phyloP scores from a whole-genome alignment of 331 rosid species.

The Quercus phellos region DNA sequence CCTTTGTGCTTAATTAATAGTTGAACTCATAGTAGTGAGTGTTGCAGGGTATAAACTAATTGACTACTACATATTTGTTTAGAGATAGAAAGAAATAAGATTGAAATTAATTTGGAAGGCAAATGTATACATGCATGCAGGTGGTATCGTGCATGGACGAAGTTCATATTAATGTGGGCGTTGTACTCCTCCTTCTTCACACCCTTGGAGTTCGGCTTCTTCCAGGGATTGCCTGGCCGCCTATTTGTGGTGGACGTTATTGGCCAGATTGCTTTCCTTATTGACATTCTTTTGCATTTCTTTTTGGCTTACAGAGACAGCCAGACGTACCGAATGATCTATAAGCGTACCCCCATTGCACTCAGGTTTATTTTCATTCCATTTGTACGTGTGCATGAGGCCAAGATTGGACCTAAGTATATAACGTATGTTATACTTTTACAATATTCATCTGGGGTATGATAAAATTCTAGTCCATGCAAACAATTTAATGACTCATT shows the following conservation, averaged over 20 bases:
- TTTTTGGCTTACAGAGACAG: slow-evolving; percentile 72
- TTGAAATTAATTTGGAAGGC: neutral
- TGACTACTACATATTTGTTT: neutral
- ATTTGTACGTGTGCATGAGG: neutral
- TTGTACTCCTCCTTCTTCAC: slow-evolving; percentile 96
- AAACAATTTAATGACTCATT: neutral
- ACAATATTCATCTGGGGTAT: neutral
- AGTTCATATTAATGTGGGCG: slow-evolving; percentile 91
- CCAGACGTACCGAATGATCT: slow-evolving; percentile 74
- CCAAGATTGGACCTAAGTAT: neutral
- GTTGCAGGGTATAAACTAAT: neutral
- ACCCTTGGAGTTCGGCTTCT: slow-evolving; percentile 92
- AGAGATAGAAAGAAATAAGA: neutral
- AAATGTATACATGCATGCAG: slow-evolving; percentile 31
- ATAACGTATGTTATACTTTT: neutral
- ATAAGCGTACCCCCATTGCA: slow-evolving; percentile 67
- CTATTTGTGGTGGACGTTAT: slow-evolving; percentile 70
- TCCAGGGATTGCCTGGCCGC: slow-evolving; percentile 65
- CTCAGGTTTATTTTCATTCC: slow-evolving; percentile 42
- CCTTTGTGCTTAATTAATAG: too few species aligned
- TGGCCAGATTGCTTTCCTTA: slow-evolving; percentile 76
- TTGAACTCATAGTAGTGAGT: too few species aligned
- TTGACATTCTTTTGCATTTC: slow-evolving; percentile 73
- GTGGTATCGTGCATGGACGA: slow-evolving; percentile 72
- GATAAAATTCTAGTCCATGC: neutral